Percentiles rank a stretch among this genome's conserved stretches.
These are phyloP conservation scores for Trametes cinnabarina DNA, from an alignment of 768 basidiomycete species.

Conservation along the genomic window DNA sequence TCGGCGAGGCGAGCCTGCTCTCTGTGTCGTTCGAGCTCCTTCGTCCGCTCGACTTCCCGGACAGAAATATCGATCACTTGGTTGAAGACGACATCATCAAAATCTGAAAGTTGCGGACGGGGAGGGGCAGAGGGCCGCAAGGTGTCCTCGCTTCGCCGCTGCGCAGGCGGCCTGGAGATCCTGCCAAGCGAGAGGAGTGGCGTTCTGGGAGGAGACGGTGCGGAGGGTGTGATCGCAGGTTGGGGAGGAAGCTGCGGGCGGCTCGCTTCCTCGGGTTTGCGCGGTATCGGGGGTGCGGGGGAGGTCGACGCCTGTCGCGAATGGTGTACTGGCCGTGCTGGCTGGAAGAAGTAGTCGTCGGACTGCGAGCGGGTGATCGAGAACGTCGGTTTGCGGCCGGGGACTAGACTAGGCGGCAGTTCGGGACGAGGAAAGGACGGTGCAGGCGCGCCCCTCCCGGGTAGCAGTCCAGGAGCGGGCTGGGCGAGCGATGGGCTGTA, in stretches of 20 bases:
- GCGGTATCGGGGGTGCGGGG: conserved; percentile 22
- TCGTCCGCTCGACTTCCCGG: conserved; percentile 11
- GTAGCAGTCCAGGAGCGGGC: background rate
- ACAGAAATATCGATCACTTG: conserved; percentile 24
- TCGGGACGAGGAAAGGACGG: conserved; percentile 11
- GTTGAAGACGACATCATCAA: conserved; percentile 14
- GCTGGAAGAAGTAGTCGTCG: conserved; percentile 19
- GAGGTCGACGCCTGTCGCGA: conserved; percentile 19
- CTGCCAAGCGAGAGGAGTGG: background rate
- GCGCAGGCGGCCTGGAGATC: background rate
- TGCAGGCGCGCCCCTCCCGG: background rate
- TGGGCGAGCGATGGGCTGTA: conserved; percentile 19
- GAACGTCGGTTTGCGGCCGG: conserved; percentile 5
- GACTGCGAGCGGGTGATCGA: conserved; percentile 11
- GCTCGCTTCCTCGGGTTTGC: conserved; percentile 19
- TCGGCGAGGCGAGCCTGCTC: conserved; percentile 34
- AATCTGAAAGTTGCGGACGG: background rate
- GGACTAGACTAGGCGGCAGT: conserved; percentile 13
- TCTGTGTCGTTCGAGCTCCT: conserved; percentile 1
- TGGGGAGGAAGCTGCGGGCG: conserved; percentile 27
- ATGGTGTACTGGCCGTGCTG: background rate
- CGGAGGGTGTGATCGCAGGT: conserved; percentile 9
- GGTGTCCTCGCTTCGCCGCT: background rate
- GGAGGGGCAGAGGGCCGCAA: conserved; percentile 9
- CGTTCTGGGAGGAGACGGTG: background rate